Conservation (phyloP, 495 filamentous ascomycete species). For the Penicillium bovifimosum region DNA sequence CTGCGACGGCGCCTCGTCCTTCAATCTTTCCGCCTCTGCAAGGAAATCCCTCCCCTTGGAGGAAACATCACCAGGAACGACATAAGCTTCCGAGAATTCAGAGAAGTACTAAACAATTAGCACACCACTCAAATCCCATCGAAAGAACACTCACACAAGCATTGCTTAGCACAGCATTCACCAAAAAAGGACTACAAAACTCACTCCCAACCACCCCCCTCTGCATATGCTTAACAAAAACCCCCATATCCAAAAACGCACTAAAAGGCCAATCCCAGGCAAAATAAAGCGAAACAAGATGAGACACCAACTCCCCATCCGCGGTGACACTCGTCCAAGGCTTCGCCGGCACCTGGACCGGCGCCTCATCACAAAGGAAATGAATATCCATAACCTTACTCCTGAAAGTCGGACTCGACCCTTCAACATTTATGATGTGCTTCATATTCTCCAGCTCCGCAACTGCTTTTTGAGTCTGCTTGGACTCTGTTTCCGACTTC, state of each 20-base stretch:
- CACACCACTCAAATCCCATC: not conserved
- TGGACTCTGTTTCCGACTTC: not conserved
- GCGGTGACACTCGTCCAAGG: constrained; percentile 50
- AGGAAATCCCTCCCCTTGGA: constrained; percentile 42
- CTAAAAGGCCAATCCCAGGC: constrained; percentile 51
- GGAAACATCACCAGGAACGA: constrained; percentile 36
- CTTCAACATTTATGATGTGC: constrained; percentile 30
- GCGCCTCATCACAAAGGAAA: constrained; percentile 38
- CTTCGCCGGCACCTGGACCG: constrained; percentile 38
- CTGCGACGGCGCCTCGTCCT: constrained; percentile 17
- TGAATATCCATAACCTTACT: constrained; percentile 46
- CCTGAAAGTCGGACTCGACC: constrained; percentile 30
- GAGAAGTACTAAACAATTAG: constrained; percentile 34
- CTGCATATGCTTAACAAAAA: constrained; percentile 46
- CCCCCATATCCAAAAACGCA: constrained; percentile 41
- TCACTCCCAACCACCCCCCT: constrained; percentile 24
- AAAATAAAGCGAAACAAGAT: constrained; percentile 50
- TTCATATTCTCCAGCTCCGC: constrained; percentile 30
- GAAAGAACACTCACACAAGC: constrained; percentile 37
- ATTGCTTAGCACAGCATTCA: constrained; percentile 49
- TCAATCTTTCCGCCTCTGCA: constrained; percentile 37
- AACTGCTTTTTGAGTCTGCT: constrained; percentile 7
- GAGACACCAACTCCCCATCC: constrained; percentile 47
- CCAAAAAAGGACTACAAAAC: constrained; percentile 50
- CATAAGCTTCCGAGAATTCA: constrained; percentile 42